These are phyloP conservation scores for Epichloe festucae DNA, from an alignment of 2,329 filamentous ascomycete species.

Conservation along the genomic window DNA sequence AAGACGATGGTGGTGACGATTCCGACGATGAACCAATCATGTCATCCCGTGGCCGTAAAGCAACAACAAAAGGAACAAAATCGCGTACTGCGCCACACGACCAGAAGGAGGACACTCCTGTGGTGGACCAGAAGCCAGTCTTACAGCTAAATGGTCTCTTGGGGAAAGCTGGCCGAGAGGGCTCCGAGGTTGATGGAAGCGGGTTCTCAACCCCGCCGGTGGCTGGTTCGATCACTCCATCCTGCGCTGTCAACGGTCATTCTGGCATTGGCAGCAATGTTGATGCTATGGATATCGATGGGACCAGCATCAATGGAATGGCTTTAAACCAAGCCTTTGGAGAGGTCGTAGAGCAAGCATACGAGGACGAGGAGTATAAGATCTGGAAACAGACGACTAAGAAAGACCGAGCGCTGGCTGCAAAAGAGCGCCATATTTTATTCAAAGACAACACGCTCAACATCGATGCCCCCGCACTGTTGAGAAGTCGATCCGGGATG, in stretches of 20 bases:
- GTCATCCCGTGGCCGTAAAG: constrained; percentile 86
- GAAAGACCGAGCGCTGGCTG: constrained; percentile 76
- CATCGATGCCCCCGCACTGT: constrained; percentile 70
- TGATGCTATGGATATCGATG: constrained; percentile 82
- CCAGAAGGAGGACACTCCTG: constrained; percentile 67
- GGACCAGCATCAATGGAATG: constrained; percentile 54
- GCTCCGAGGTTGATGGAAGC: constrained; percentile 74
- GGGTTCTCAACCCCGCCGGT: constrained; percentile 75
- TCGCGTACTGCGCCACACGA: constrained; percentile 62
- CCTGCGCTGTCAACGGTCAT: constrained; percentile 51
- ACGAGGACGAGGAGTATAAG: constrained; percentile 90
- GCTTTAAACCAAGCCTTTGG: constrained; percentile 50
- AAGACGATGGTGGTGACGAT: constrained; percentile 73
- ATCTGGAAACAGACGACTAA: constrained; percentile 99
- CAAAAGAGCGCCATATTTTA: constrained; percentile 73
- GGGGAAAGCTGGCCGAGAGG: constrained; percentile 46
- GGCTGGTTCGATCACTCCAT: constrained; percentile 62
- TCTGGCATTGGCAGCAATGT: constrained; percentile 58
- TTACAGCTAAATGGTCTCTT: constrained; percentile 53
- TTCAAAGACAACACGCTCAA: constrained; percentile 81
- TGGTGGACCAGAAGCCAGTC: constrained; percentile 59
- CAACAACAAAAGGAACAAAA: constrained; percentile 60
- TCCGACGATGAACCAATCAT: constrained; percentile 98
- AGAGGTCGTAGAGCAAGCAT: constrained; percentile 58
- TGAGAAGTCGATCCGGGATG: constrained; percentile 81